Percentiles rank a stretch among this genome's conserved stretches.
phyloP scores from a whole-genome alignment of 768 basidiomycete genomes.

The Basidioascus undulatus region DNA sequence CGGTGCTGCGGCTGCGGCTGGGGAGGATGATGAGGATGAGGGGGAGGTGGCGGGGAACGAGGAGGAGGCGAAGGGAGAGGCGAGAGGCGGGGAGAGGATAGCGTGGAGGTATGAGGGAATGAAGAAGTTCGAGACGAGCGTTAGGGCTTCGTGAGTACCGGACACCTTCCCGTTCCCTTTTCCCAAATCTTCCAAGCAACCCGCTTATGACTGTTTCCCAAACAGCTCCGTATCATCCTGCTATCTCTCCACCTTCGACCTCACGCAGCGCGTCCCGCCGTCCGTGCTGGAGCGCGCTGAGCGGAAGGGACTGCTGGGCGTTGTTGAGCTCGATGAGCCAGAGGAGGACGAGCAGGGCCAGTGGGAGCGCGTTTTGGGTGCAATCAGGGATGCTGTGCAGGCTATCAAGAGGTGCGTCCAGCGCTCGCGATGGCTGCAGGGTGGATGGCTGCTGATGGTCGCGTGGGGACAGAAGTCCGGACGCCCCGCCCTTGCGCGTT shows the following conservation, averaged over 20 bases:
- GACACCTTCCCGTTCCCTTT: too few species aligned
- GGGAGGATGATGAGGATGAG: slow-evolving; percentile 20
- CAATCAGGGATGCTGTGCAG: too few species aligned
- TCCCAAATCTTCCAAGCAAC: slow-evolving; percentile 2
- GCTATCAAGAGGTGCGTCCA: too few species aligned
- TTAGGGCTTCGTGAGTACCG: too few species aligned
- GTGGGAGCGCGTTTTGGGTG: too few species aligned
- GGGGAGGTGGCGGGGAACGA: slow-evolving; percentile 16
- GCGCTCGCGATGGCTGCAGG: too few species aligned
- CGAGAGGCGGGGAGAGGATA: slow-evolving; percentile 54
- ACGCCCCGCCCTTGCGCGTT: slow-evolving; percentile 12
- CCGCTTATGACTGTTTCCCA: not conserved
- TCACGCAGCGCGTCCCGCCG: slow-evolving; percentile 36
- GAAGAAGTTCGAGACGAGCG: slow-evolving; percentile 76
- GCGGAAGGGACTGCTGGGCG: slow-evolving; percentile 21
- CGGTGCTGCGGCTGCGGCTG: slow-evolving; percentile 14
- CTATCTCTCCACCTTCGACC: slow-evolving; percentile 47
- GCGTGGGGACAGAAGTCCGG: too few species aligned
- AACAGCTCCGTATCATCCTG: slow-evolving; percentile 12
- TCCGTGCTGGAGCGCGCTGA: slow-evolving; percentile 26
- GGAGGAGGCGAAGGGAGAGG: slow-evolving; percentile 11
- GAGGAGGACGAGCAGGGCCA: too few species aligned
- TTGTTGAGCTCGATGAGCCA: slow-evolving; percentile 9
- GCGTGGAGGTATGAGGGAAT: slow-evolving; percentile 93
- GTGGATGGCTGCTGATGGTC: too few species aligned